Conservation (phyloP, 441 rosid species). For the Adansonia grandidieri region DNA sequence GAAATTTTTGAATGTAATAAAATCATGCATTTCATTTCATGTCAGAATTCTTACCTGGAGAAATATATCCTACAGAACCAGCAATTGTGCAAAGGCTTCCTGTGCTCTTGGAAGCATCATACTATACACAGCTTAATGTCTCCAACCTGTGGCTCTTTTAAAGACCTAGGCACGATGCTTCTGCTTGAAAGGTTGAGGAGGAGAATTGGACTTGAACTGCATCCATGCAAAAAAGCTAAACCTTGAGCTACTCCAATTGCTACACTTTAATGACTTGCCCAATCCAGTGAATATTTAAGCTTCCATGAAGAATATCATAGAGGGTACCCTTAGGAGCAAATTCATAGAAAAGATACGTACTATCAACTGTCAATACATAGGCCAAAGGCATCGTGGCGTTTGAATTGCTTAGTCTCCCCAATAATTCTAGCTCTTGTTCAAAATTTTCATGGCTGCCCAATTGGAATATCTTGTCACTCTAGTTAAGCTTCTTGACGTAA, state of each 20-base stretch:
- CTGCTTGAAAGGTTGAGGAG: slow-evolving; percentile 78
- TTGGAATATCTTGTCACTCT: slow-evolving; percentile 81
- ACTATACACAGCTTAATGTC: slow-evolving; percentile 85
- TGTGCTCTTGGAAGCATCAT: slow-evolving; percentile 73
- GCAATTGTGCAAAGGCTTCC: slow-evolving; percentile 84
- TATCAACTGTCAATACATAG: slow-evolving; percentile 61
- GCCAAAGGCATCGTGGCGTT: slow-evolving; percentile 86
- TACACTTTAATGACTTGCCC: slow-evolving; percentile 82
- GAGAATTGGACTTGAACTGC: slow-evolving; percentile 60
- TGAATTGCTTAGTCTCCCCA: slow-evolving; percentile 77
- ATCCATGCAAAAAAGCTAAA: slow-evolving; percentile 76
- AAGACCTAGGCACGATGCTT: slow-evolving; percentile 72
- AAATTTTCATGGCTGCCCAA: slow-evolving; percentile 62
- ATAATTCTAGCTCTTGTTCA: slow-evolving; percentile 59
- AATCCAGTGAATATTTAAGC: slow-evolving; percentile 52
- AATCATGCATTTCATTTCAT: not conserved
- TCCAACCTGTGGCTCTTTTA: slow-evolving; percentile 75
- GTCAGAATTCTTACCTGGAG: slow-evolving; percentile 63
- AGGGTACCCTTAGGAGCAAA: slow-evolving; percentile 64
- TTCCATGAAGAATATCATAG: slow-evolving; percentile 60
- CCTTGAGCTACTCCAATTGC: slow-evolving; percentile 90
- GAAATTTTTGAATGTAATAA: too few species aligned
- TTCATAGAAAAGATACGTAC: slow-evolving; percentile 77
- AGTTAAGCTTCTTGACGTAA: slow-evolving; percentile 72
- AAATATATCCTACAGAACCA: slow-evolving; percentile 82